Conservation (phyloP, 108 stramenopile genomes). For the Skeletonema potamos region DNA sequence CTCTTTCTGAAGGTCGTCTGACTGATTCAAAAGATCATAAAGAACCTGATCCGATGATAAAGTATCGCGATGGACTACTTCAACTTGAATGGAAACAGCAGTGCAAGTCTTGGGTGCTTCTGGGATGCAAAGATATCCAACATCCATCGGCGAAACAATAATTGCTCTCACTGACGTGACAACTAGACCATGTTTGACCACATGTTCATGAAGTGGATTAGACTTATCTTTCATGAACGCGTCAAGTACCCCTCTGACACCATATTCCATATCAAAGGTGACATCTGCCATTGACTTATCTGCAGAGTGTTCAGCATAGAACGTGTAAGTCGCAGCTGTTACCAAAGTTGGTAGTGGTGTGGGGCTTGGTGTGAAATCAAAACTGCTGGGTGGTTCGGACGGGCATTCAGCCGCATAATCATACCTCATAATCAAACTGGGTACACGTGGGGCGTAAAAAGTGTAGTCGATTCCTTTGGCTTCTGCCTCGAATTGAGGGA, state of each 20-base stretch:
- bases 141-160: slow-evolving; percentile 14
- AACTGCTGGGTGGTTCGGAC: slow-evolving; percentile 20
- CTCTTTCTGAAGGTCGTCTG: slow-evolving; percentile 17
- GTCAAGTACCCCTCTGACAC: slow-evolving; percentile 16
- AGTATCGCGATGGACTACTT: slow-evolving; percentile 16
- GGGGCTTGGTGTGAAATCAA: slow-evolving; percentile 4
- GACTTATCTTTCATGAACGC: slow-evolving; percentile 8
- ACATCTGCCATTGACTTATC: slow-evolving; percentile 7
- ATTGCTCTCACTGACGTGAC: slow-evolving; percentile 13
- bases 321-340: slow-evolving; percentile 23
- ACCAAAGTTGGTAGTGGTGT: slow-evolving; percentile 9
- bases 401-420: slow-evolving; percentile 30
- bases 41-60: slow-evolving; percentile 23
- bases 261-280: slow-evolving; percentile 21
- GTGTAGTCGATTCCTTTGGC: slow-evolving; percentile 24
- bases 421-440: slow-evolving; percentile 29
- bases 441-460: slow-evolving; percentile 40
- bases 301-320: slow-evolving; percentile 33
- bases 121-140: slow-evolving; percentile 38
- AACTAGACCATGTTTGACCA: slow-evolving; percentile 8
- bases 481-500: slow-evolving; percentile 22
- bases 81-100: slow-evolving; percentile 26
- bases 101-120: slow-evolving; percentile 31
- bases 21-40: slow-evolving; percentile 22
- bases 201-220: slow-evolving; percentile 16